phyloP scores from a whole-genome alignment of 306 rosid species.

The Pterocarpus macrocarpus region DNA sequence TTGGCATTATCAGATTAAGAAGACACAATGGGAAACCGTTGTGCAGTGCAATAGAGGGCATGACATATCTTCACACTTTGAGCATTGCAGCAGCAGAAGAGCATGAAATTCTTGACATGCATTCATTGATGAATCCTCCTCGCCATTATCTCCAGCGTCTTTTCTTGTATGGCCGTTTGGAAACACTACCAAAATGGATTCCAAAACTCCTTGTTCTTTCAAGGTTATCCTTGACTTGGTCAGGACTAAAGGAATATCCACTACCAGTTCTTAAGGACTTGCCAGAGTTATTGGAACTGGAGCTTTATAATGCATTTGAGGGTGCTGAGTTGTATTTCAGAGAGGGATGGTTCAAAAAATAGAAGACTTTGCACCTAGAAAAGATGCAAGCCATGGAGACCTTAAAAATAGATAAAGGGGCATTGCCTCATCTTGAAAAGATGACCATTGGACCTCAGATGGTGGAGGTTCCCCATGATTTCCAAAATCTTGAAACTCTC shows the following conservation, averaged over 20 bases:
- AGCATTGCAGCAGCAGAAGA: background rate
- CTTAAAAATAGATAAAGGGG: background rate
- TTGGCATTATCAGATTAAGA: background rate
- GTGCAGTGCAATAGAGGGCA: too few species aligned
- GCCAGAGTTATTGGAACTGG: too few species aligned
- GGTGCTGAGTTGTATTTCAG: background rate
- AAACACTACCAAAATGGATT: background rate
- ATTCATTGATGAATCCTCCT: too few species aligned
- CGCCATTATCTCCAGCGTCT: too few species aligned
- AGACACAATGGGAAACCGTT: too few species aligned
- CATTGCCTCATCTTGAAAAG: background rate
- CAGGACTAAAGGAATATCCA: constrained; percentile 8
- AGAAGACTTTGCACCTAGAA: background rate
- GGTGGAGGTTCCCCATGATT: too few species aligned
- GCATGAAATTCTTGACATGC: background rate
- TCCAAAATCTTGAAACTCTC: too few species aligned
- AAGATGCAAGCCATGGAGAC: background rate
- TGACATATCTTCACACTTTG: background rate
- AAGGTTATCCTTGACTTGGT: background rate
- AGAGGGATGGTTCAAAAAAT: background rate
- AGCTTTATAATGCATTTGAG: too few species aligned
- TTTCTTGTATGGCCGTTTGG: background rate
- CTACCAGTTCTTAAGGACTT: background rate
- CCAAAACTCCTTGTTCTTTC: background rate
- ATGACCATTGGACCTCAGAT: background rate